phyloP scores from a whole-genome alignment of 495 filamentous ascomycete genomes.

The Friedmanniomyces simplex region DNA sequence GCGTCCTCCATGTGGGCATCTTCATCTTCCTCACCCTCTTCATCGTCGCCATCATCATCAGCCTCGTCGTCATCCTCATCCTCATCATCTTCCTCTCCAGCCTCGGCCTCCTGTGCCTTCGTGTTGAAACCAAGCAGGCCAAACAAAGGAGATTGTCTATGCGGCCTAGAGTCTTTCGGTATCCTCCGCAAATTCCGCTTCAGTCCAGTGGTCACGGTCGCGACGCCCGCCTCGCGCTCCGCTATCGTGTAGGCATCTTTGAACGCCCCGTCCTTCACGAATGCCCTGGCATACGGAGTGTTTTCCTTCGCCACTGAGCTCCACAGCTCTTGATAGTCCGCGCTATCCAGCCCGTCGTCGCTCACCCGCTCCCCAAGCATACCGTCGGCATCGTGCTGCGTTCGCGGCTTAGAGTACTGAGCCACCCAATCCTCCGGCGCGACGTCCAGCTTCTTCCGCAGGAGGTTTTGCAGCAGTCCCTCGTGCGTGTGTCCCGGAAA shows the following conservation, averaged over 20 bases:
- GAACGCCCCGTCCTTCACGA: constrained; percentile 28
- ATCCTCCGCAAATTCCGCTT: constrained; percentile 23
- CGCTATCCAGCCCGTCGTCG: not conserved
- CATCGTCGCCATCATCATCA: constrained; percentile 7
- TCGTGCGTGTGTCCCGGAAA: constrained; percentile 65
- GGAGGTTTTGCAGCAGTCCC: constrained; percentile 47
- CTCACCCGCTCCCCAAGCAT: constrained; percentile 2
- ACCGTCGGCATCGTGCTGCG: not conserved
- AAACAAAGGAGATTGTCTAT: not conserved
- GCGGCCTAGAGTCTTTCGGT: not conserved
- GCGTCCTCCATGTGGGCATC: not conserved
- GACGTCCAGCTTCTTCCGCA: constrained; percentile 75
- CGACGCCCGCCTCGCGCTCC: constrained; percentile 54
- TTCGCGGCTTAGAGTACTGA: constrained; percentile 36
- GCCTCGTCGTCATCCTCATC: constrained; percentile 5
- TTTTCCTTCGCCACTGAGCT: constrained; percentile 33
- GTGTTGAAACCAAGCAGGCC: not conserved
- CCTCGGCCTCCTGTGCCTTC: constrained; percentile 11
- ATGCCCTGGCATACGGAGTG: constrained; percentile 27
- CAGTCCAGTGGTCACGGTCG: constrained; percentile 62
- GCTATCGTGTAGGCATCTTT: constrained; percentile 53
- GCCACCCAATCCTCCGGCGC: constrained; percentile 62
- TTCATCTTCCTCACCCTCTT: constrained; percentile 5
- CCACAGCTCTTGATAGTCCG: constrained; percentile 23
- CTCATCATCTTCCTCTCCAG: constrained; percentile 19